A percentile compares a stretch with the other conserved stretches of the same genome.
These are phyloP conservation scores for Myotisia sp. DNA, from an alignment of 2,329 filamentous ascomycete species.

Conservation along the genomic window DNA sequence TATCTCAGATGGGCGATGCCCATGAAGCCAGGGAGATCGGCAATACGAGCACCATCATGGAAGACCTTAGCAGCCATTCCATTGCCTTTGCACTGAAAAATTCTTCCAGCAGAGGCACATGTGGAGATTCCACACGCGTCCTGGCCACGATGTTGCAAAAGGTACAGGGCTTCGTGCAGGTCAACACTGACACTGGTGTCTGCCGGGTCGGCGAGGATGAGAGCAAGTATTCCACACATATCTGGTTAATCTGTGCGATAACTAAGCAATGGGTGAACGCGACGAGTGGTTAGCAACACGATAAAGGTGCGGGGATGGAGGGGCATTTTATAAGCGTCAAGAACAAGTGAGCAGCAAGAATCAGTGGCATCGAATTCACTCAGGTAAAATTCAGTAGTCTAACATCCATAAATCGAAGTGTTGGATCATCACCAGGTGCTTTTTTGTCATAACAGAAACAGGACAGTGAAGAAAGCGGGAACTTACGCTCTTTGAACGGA, in stretches of 20 bases:
- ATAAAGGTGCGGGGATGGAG: too few species aligned
- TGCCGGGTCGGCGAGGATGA: constrained; percentile 45
- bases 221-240: constrained; percentile 50
- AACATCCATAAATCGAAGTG: constrained; percentile 29
- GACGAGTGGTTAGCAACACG: too few species aligned
- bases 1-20: constrained; percentile 77
- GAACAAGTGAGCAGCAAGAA: constrained; percentile 8
- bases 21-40: constrained; percentile 70
- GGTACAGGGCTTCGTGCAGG: constrained; percentile 57
- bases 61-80: constrained; percentile 80
- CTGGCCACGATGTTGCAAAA: constrained; percentile 63
- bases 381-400: constrained; percentile 34
- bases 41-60: constrained; percentile 58
- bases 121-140: constrained; percentile 78
- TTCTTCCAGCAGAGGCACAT: constrained; percentile 58
- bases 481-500: too few species aligned
- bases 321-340: constrained; percentile 9
- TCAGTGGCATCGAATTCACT: too few species aligned
- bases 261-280: too few species aligned
- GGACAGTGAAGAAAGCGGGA: too few species aligned
- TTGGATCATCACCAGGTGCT: constrained; percentile 23
- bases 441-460: too few species aligned
- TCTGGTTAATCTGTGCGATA: constrained; percentile 16
- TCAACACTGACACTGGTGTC: constrained; percentile 45
- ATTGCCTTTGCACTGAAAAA: constrained; percentile 82